Conservation (phyloP, 441 rosid genomes). For the Pelargonium citronellum region DNA sequence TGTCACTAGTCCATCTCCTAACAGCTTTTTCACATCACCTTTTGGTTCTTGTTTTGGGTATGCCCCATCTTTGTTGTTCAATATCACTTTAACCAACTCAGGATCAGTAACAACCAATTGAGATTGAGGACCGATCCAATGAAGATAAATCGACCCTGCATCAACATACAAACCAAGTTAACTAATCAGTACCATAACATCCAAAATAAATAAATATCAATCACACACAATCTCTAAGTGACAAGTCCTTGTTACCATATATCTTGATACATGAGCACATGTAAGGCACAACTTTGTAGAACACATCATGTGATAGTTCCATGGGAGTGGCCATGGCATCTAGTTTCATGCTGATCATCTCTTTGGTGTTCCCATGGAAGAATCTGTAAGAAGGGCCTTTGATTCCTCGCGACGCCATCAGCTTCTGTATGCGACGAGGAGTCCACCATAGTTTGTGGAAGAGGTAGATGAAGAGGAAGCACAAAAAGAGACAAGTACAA, state of each 20-base stretch:
- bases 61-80: not conserved
- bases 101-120: not conserved
- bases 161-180: not conserved
- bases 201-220: not conserved
- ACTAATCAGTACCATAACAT: not conserved
- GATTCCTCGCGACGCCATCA: constrained; percentile 15
- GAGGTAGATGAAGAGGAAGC: not conserved
- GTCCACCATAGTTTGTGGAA: constrained; percentile 17
- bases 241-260: constrained; percentile 3
- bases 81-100: not conserved
- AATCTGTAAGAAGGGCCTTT: constrained; percentile 15
- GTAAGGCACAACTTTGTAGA: constrained; percentile 4
- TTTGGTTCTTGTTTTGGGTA: not conserved
- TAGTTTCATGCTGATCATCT: constrained; percentile 4
- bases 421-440: constrained; percentile 6
- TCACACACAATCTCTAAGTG: not conserved
- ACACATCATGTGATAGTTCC: constrained; percentile 12
- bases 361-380: constrained; percentile 16
- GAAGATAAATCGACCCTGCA: not conserved
- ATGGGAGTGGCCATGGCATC: constrained; percentile 7
- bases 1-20: not conserved
- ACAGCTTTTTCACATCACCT: not conserved
- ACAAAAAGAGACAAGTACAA: not conserved
- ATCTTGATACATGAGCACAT: not conserved
- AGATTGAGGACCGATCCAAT: not conserved